Evolutionary conservation across 495 filamentous ascomycete species (phyloP), one percentile per base, ranked within the genome.

Genomic region (Hypoxylon perforatum): DNA sequence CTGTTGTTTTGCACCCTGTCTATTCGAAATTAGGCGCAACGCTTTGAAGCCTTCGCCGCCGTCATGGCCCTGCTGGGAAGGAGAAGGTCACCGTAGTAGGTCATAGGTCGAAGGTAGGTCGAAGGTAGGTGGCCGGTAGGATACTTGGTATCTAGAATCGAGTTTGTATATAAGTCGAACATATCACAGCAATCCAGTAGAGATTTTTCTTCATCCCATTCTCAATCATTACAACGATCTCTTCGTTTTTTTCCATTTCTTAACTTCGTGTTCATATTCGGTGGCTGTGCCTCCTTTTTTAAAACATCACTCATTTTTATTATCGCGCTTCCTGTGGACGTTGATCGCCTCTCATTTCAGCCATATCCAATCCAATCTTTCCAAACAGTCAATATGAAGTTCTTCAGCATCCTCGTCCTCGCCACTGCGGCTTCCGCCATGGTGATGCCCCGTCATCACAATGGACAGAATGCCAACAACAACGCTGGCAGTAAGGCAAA

Each of bases 371-470:
- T 55, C 18, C 39, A 42, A 17, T 54, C 55, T 38, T 14, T 25
- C 14, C 14, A 64, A 21, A 23, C 39, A 63, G 55, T 57, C 61
- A 69, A 64, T 51, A 73, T 73, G 71, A 70, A 73, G 59, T 73
- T 71, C 57, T 47, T 70, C 56, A 30, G 56, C 41, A 71, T 73
- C 42, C 63, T 73, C 35, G 36, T 73, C 33, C 67, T 73, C 19
- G 71, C 71, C 36, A 70, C 71, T n/a, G 30, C 71, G 53, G 63
- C 71, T 38, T 59, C 57, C 22, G 71, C 71, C 35, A 15, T 71
- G 63, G 71, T 71, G 1, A 18, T 71, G 60, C 71, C 71, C 53
- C 71, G 71, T 25, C 71, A 73, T 39, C 71, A 73, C 39, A 51
- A 55, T 9, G 71, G 71, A 15, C 56, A 70, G 49, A 44, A 64